phyloP scores from a whole-genome alignment of 108 stramenopile species.

The Fragilaria radians region DNA sequence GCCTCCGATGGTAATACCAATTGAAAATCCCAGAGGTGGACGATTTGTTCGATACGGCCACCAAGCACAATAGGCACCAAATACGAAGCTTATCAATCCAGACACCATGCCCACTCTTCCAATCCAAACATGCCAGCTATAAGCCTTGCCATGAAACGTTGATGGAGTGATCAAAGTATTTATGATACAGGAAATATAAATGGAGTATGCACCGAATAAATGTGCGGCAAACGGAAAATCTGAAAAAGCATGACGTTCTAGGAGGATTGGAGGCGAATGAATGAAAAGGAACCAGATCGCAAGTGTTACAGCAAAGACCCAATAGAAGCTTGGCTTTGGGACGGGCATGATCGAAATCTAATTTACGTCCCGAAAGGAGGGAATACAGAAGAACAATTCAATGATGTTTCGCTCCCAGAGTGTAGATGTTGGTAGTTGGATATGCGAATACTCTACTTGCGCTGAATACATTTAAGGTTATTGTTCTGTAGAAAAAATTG shows the following conservation, averaged over 20 bases:
- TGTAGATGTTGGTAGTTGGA: too few species aligned
- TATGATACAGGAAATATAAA: constrained; percentile 23
- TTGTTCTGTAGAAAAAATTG: too few species aligned
- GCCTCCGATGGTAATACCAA: constrained; percentile 22
- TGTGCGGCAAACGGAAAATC: constrained; percentile 13
- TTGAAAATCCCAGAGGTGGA: constrained; percentile 7
- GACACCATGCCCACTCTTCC: constrained; percentile 17
- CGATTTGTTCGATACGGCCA: neutral
- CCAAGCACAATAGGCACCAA: constrained; percentile 10
- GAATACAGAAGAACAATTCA: too few species aligned
- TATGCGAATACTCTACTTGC: too few species aligned
- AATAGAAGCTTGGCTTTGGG: constrained; percentile 7
- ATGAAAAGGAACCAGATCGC: constrained; percentile 27
- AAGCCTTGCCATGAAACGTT: neutral
- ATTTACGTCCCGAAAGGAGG: too few species aligned
- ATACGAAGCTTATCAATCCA: constrained; percentile 15
- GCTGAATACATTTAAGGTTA: too few species aligned
- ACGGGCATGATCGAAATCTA: too few species aligned
- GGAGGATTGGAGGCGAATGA: constrained; percentile 16
- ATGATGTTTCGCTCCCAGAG: too few species aligned
- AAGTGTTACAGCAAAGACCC: constrained; percentile 3
- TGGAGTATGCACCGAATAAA: constrained; percentile 15
- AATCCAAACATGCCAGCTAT: constrained; percentile 10
- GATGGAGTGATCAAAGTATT: constrained; percentile 25
- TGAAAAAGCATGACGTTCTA: neutral